Percentiles rank a stretch among this genome's conserved stretches.
phyloP scores from a whole-genome alignment of 805 yeast genomes.

The Torulaspora gathmanii region DNA sequence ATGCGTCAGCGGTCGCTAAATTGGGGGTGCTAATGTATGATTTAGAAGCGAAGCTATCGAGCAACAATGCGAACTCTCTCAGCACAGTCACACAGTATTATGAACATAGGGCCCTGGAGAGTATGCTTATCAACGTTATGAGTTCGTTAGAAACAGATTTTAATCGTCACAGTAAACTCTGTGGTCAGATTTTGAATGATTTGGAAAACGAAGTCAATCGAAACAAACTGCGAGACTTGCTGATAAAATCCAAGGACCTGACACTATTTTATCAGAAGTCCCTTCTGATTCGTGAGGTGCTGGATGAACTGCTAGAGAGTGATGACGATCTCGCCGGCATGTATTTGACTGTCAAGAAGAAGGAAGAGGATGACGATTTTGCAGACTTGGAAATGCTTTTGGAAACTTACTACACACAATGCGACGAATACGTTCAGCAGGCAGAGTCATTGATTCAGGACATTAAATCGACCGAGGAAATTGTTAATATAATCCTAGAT shows the following conservation, averaged over 20 bases:
- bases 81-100: constrained; percentile 45
- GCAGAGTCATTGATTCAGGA: constrained; percentile 78
- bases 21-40: constrained; percentile 81
- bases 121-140: constrained; percentile 76
- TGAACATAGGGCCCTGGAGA: constrained; percentile 80
- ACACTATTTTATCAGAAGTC: constrained; percentile 72
- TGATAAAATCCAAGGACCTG: constrained; percentile 67
- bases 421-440: constrained; percentile 90
- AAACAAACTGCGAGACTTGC: constrained; percentile 63
- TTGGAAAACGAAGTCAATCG: constrained; percentile 79
- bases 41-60: constrained; percentile 60
- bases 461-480: constrained; percentile 86
- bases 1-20: constrained; percentile 55
- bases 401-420: constrained; percentile 85
- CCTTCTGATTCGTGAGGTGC: constrained; percentile 66
- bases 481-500: constrained; percentile 84
- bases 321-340: constrained; percentile 80
- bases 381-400: constrained; percentile 82
- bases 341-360: constrained; percentile 55
- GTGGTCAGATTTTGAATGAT: constrained; percentile 62
- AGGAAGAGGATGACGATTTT: constrained; percentile 37
- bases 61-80: constrained; percentile 26
- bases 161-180: constrained; percentile 49
- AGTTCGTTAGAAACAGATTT: constrained; percentile 73
- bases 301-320: constrained; percentile 78